Conservation (phyloP, 2,329 filamentous ascomycete species). For the Fusarium sp. region DNA sequence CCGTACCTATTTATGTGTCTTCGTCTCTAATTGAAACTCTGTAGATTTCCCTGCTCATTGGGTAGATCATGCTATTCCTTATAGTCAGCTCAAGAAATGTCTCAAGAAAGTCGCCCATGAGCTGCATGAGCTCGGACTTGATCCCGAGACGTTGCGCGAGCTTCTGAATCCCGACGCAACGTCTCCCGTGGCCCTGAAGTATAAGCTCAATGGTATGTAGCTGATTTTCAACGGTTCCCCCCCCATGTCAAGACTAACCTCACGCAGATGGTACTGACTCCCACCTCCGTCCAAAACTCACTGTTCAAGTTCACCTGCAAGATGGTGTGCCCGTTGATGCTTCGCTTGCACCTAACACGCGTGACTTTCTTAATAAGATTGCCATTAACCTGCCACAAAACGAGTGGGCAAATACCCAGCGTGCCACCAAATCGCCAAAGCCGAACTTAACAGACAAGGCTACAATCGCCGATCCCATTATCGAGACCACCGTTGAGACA, state of each 20-base stretch:
- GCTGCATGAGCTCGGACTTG: conserved; percentile 77
- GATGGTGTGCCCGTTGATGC: conserved; percentile 78
- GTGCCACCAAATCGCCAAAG: conserved; percentile 9
- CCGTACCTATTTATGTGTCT: background rate
- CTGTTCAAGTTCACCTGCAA: conserved; percentile 74
- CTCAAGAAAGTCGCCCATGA: conserved; percentile 84
- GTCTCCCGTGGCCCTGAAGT: conserved; percentile 63
- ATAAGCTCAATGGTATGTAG: conserved; percentile 64
- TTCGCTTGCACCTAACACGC: conserved; percentile 73
- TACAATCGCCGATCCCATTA: conserved; percentile 2
- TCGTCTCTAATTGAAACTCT: conserved; percentile 9
- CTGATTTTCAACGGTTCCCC: conserved; percentile 26
- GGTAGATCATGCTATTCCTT: conserved; percentile 83
- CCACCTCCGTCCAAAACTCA: conserved; percentile 75
- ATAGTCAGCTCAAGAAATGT: conserved; percentile 88
- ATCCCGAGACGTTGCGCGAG: conserved; percentile 75
- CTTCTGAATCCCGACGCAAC: conserved; percentile 68
- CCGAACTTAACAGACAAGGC: conserved; percentile 8
- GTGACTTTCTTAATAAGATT: conserved; percentile 71
- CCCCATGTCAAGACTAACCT: conserved; percentile 18
- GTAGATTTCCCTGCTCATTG: conserved; percentile 78
- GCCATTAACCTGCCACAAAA: conserved; percentile 58
- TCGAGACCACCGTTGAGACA: background rate
- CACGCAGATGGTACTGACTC: conserved; percentile 55
- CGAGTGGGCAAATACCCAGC: conserved; percentile 10